Evolutionary conservation across 805 yeast genomes (phyloP).

Genomic region (Candida michaelii): DNA sequence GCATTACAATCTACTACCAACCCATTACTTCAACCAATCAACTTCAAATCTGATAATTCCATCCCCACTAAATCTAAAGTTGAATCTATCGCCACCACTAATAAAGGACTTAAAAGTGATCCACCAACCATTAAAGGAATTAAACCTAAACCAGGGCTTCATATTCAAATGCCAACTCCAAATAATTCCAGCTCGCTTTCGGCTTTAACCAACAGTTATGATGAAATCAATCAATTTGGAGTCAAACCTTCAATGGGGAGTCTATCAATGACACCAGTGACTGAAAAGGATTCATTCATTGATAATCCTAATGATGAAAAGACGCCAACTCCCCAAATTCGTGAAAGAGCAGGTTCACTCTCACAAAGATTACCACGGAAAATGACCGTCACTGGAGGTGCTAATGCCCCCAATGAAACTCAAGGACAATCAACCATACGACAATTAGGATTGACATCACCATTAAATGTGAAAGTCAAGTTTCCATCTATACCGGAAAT

Average conservation of each 20-base stretch:
- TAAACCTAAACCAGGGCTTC: constrained; percentile 36
- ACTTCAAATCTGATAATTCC: constrained; percentile 32
- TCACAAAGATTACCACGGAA: constrained; percentile 16
- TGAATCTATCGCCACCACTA: not conserved
- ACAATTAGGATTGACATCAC: not conserved
- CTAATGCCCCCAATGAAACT: not conserved
- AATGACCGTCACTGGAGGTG: constrained; percentile 9
- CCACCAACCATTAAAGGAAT: constrained; percentile 1
- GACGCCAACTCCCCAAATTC: constrained; percentile 10
- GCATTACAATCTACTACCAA: constrained; percentile 46
- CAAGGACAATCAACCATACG: not conserved
- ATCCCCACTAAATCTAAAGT: not conserved
- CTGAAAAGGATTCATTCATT: constrained; percentile 48
- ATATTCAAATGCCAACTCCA: constrained; percentile 77
- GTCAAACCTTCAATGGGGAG: constrained; percentile 55
- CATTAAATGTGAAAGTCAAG: constrained; percentile 11
- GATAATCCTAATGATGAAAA: constrained; percentile 12
- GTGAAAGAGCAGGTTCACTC: constrained; percentile 18
- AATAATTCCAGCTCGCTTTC: constrained; percentile 38
- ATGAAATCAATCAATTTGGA: constrained; percentile 66
- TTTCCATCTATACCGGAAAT: constrained; percentile 40
- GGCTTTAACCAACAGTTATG: constrained; percentile 36
- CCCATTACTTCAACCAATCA: constrained; percentile 57
- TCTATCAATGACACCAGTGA: constrained; percentile 77
- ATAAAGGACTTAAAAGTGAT: constrained; percentile 1